Evolutionary conservation across 768 basidiomycete species (phyloP), one percentile per base, ranked within the genome.

Genomic region (Lepiota venenata): DNA sequence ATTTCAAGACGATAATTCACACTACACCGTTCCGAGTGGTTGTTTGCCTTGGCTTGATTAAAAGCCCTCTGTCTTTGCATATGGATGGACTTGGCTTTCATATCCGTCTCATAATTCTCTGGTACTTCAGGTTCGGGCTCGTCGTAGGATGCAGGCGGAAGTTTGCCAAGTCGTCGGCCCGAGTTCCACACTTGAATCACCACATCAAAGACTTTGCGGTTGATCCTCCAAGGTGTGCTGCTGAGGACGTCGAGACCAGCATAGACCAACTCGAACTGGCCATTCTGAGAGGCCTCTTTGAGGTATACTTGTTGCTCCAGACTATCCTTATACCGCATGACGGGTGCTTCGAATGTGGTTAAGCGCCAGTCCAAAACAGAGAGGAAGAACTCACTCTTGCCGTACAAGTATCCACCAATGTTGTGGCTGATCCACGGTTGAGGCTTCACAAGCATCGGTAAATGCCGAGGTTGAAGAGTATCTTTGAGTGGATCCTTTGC

Each of bases 1-100:
- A 98, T 96, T 71, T 98, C 96, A 54, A 99, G 85, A 68, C 94
- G 96, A 70, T 98, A 98, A 67, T 98, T 98, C 44, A 94, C 85
- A 64, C 78, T 90, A 67, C 96, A 98, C 40, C 96, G 78, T 41
- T 94, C 91, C 2, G 91, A 91, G 67, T 97, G 95, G 60, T 91
- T 92, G 63, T 83, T 87, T 16, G 87, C 85, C 69, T 85, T 90
- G 18, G 63, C 67, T 56, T 86, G 78, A 8, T 73, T 65, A 64
- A 81, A 82, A 25, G 64, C 60, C 64, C 81, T 85, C 59, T 86
- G 72, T 20, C 82, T 74, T 52, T 74, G 71, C 14, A 84, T 62
- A 63, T 84, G 87, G 14, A 82, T 60, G 39, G 60, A 79, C 66
- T 73, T 82, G 69, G 51, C 78, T 74, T 66, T 80, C 70, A 67